Percentiles rank a stretch among this genome's conserved stretches.
Evolutionary conservation across 1,139 yeast species (phyloP).

Genomic region (Pichia sp.): DNA sequence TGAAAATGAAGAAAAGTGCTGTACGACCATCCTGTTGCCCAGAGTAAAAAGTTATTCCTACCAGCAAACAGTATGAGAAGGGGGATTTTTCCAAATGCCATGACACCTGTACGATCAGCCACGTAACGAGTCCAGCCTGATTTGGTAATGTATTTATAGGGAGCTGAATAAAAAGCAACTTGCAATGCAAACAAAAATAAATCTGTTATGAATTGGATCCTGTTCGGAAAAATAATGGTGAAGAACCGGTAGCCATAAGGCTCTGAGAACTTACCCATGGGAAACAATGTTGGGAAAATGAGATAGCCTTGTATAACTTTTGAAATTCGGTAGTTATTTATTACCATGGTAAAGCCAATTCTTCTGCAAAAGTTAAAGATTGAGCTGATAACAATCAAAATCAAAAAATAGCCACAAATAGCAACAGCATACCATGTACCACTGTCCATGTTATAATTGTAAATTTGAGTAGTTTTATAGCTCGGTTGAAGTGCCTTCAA

Average conservation of each 20-base stretch:
- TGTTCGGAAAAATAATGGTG: constrained; percentile 44
- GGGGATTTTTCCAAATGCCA: constrained; percentile 7
- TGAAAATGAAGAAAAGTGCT: constrained; percentile 5
- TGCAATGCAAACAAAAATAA: constrained; percentile 21
- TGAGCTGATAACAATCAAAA: constrained; percentile 15
- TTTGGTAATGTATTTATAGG: constrained; percentile 6
- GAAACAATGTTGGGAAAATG: constrained; percentile 25
- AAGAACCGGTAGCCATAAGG: constrained; percentile 17
- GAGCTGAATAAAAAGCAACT: constrained; percentile 22
- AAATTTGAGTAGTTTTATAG: background rate
- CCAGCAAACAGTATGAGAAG: constrained; percentile 6
- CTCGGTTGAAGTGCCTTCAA: background rate
- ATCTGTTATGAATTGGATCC: constrained; percentile 44
- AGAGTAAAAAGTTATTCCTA: too few relatives aligned
- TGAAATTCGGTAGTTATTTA: constrained; percentile 16
- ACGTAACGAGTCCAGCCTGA: background rate
- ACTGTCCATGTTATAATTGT: constrained; percentile 12
- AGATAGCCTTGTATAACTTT: constrained; percentile 23
- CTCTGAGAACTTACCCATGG: constrained; percentile 23
- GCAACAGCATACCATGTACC: constrained; percentile 19
- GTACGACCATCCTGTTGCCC: constrained; percentile 4
- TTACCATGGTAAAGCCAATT: constrained; percentile 13
- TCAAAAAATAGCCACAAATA: constrained; percentile 14
- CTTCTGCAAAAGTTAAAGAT: constrained; percentile 13
- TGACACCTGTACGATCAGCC: background rate